These are phyloP conservation scores for Ophiostoma angusticollis DNA, from an alignment of 2,329 filamentous ascomycete genomes.

Conservation along the genomic window DNA sequence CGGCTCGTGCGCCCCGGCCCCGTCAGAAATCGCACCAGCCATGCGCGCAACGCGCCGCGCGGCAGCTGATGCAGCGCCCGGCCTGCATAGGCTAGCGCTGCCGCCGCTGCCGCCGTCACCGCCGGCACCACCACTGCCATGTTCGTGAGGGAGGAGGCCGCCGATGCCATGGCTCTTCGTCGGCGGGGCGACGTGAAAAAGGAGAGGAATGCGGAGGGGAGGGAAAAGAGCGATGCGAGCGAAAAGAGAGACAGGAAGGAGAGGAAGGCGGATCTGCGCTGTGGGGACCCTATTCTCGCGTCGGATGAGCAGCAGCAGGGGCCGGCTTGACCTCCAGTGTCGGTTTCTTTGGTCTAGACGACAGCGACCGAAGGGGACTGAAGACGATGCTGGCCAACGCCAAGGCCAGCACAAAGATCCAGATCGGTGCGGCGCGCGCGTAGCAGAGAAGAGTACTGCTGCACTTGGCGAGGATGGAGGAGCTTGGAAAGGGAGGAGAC, in stretches of 20 bases:
- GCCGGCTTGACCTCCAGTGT: too few relatives aligned
- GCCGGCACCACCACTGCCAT: constrained; percentile 25
- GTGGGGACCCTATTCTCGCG: too few relatives aligned
- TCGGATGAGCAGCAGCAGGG: too few relatives aligned
- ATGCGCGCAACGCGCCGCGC: constrained; percentile 28
- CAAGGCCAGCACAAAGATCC: constrained; percentile 27
- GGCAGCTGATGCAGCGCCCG: constrained; percentile 24
- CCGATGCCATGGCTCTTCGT: constrained; percentile 16
- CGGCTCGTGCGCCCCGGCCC: constrained; percentile 42
- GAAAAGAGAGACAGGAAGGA: too few relatives aligned
- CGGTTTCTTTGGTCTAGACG: too few relatives aligned
- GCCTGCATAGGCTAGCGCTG: constrained; percentile 32
- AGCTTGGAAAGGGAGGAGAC: constrained; percentile 1
- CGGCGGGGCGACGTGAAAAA: background rate
- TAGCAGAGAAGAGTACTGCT: constrained; percentile 29
- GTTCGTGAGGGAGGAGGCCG: constrained; percentile 16
- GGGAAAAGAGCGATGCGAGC: too few relatives aligned
- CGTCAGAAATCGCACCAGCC: constrained; percentile 33
- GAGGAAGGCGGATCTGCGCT: too few relatives aligned
- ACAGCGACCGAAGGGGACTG: constrained; percentile 11
- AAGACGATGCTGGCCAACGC: constrained; percentile 20
- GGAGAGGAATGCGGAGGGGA: too few relatives aligned
- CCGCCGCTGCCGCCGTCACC: constrained; percentile 29
- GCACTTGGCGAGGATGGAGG: constrained; percentile 26
- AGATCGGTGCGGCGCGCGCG: constrained; percentile 28